phyloP scores from a whole-genome alignment of 768 basidiomycete species.

The Pleurotus djamor region DNA sequence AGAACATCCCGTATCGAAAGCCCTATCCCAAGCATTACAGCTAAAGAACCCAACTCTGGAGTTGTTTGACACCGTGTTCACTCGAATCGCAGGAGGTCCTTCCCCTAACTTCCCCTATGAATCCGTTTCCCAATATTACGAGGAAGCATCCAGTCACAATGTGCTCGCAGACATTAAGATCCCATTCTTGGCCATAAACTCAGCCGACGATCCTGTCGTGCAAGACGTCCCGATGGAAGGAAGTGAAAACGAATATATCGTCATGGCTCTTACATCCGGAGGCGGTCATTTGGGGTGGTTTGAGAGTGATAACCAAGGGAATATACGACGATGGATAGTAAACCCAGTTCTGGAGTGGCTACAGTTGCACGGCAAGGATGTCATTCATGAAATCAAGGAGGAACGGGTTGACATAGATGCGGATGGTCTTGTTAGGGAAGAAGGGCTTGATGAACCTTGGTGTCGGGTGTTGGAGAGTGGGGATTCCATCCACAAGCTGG shows the following conservation, averaged over 20 bases:
- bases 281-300: conserved; percentile 91
- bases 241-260: conserved; percentile 49
- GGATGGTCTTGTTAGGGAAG: conserved; percentile 63
- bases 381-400: conserved; percentile 33
- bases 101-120: conserved; percentile 50
- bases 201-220: conserved; percentile 81
- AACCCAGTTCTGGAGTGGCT: conserved; percentile 75
- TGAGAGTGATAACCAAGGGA: conserved; percentile 32
- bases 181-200: conserved; percentile 74
- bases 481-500: conserved; percentile 48
- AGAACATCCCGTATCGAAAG: conserved; percentile 47
- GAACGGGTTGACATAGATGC: conserved; percentile 38
- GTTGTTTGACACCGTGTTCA: conserved; percentile 61
- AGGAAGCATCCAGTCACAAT: conserved; percentile 57
- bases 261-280: conserved; percentile 56
- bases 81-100: conserved; percentile 66
- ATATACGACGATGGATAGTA: conserved; percentile 62
- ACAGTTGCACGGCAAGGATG: conserved; percentile 49
- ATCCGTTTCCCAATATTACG: conserved; percentile 43
- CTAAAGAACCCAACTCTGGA: conserved; percentile 53
- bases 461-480: conserved; percentile 56
- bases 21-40: conserved; percentile 37
- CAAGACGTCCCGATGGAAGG: conserved; percentile 57
- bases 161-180: conserved; percentile 58
- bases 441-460: conserved; percentile 52